Base-by-base conservation (phyloP, 805 yeast genomes). In the Teunomyces kruisii region DNA sequence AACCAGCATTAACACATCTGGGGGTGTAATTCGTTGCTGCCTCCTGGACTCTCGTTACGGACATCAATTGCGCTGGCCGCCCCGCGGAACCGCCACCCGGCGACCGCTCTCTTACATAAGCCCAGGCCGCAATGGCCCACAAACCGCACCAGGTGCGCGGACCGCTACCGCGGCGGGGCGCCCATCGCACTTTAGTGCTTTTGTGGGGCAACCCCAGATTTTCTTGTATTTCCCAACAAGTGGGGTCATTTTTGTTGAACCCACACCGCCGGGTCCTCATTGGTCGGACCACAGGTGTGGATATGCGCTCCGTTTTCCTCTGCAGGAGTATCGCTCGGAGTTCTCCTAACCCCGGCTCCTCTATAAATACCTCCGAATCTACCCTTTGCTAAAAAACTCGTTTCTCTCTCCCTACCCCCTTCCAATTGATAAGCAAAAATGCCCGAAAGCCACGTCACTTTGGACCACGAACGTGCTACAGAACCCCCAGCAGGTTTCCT, bases 401-500 rank as follows among this genome's bases (percentile, higher is more conserved):
- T 15, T 19, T 32, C 35, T 17, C n/a, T 16, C 19, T 32, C 22
- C 22, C 22, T 19, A 7, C 38, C 22, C 16, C n/a, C 19, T 13
- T 12, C 37, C 14, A 8, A 10, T 12, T 32, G 8, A 9, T 12
- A n/a, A 5, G 14, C 14, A 10, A 19, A 6, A 28, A 44, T 45
- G 48, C 48, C 48, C 12, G 48, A 45, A 41, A 30, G 42, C 19
- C 67, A 64, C 48, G 53, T 65, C 38, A 54, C 65, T 10, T 59
- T 67, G 42, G 72, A 66, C 46, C 71, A 66, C 56, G 72, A 66
- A 42, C 57, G 54, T 36, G 50, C 52, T 43, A 49, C 49, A 32
- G 49, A 47, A 6, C 72, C 68, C 46, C 81, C 75, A 8, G 51
- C 56, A 40, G 75, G 74, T 32, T 72, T 72, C 54, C 55, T 51